Evolutionary conservation across 495 filamentous ascomycete genomes (phyloP).

Genomic region (Cairneyella variabilis): DNA sequence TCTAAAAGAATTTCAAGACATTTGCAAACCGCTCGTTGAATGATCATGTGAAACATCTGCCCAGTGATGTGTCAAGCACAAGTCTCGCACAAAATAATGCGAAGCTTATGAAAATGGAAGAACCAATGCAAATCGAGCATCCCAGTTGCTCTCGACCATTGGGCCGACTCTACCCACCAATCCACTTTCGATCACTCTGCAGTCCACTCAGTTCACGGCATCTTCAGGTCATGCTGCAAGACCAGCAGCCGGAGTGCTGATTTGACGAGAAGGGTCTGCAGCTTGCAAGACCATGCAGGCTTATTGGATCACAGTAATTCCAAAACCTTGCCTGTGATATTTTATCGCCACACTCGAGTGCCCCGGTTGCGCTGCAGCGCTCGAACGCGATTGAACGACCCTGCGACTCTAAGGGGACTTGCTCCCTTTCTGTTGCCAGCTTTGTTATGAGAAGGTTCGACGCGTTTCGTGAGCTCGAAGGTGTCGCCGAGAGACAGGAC

Average conservation of each 20-base stretch:
- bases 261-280: background rate
- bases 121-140: background rate
- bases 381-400: background rate
- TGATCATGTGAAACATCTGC: constrained; percentile 3
- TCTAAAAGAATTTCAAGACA: constrained; percentile 1
- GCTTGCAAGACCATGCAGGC: background rate
- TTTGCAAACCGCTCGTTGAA: background rate
- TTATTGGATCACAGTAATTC: constrained; percentile 9
- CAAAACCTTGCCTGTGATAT: constrained; percentile 7
- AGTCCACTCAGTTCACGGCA: background rate
- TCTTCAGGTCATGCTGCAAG: background rate
- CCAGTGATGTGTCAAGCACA: too few species aligned
- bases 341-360: constrained; percentile 9
- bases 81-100: constrained; percentile 9
- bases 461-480: constrained; percentile 18
- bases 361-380: background rate
- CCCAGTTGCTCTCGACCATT: background rate
- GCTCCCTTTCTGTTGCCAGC: constrained; percentile 1
- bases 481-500: constrained; percentile 3
- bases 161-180: constrained; percentile 4
- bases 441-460: constrained; percentile 7
- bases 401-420: constrained; percentile 1
- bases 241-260: background rate
- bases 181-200: background rate
- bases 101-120: background rate